A percentile compares a stretch with the other conserved stretches of the same genome.
Evolutionary conservation across 2,329 filamentous ascomycete species (phyloP).

Genomic region (Fusarium euwallaceae): DNA sequence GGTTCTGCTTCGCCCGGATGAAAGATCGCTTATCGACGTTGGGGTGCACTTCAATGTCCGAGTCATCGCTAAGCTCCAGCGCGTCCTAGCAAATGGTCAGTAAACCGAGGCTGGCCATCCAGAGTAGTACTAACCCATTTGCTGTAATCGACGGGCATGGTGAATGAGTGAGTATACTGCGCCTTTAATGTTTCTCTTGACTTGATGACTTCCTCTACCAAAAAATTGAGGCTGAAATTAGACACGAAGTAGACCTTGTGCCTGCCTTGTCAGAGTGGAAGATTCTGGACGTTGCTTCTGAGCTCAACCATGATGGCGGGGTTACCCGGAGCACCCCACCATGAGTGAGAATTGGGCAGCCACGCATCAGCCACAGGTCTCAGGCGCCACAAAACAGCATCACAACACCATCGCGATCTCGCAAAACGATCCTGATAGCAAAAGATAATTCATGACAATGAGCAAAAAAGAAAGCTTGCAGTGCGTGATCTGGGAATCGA

Average conservation of each 20-base stretch:
- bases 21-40: slow-evolving; percentile 99
- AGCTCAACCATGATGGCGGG: slow-evolving; percentile 46
- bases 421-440: neutral
- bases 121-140: slow-evolving; percentile 70
- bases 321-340: slow-evolving; percentile 41
- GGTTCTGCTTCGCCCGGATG: slow-evolving; percentile 96
- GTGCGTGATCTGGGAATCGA: slow-evolving; percentile 28
- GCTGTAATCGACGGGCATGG: slow-evolving; percentile 71
- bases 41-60: slow-evolving; percentile 96
- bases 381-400: neutral
- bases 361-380: neutral
- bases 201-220: neutral
- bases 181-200: neutral
- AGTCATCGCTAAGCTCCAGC: slow-evolving; percentile 97
- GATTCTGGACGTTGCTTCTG: slow-evolving; percentile 43
- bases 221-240: neutral
- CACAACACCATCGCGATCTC: neutral
- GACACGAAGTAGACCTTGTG: neutral
- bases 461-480: neutral
- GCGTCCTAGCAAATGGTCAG: slow-evolving; percentile 70
- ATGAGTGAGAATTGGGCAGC: slow-evolving; percentile 23
- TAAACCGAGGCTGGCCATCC: slow-evolving; percentile 9
- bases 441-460: neutral
- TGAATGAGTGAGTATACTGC: slow-evolving; percentile 13
- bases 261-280: slow-evolving; percentile 33